Evolutionary conservation across 2,329 filamentous ascomycete genomes (phyloP).

Genomic region (Dichotomopilus funicola): DNA sequence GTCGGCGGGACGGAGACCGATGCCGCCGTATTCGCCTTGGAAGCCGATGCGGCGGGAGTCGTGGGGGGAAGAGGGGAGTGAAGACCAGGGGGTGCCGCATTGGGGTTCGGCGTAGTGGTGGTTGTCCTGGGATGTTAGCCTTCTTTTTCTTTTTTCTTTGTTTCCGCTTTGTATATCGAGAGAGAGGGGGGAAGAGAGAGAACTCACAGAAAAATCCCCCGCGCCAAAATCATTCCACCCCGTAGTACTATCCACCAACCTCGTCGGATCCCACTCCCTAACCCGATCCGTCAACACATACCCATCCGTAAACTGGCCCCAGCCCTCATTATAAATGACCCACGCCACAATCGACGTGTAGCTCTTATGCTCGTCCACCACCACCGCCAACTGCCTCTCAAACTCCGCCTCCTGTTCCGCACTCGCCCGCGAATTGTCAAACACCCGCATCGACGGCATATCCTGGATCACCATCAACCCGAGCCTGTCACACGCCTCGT

Average conservation of each 20-base stretch:
- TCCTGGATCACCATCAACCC: constrained; percentile 64
- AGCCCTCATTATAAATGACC: constrained; percentile 67
- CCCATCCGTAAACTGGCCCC: constrained; percentile 56
- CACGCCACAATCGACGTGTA: constrained; percentile 61
- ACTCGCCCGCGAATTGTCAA: constrained; percentile 32
- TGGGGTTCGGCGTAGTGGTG: not conserved
- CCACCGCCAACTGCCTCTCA: constrained; percentile 52
- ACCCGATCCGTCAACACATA: constrained; percentile 49
- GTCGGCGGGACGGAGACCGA: no score
- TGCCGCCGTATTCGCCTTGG: no score
- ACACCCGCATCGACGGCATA: constrained; percentile 54
- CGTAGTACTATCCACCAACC: constrained; percentile 55
- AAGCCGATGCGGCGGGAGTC: no score
- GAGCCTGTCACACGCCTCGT: constrained; percentile 59
- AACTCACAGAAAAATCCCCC: not conserved
- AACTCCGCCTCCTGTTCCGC: constrained; percentile 56
- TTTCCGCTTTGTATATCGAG: no score
- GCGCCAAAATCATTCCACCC: constrained; percentile 65
- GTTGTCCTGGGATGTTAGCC: not conserved
- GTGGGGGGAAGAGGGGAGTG: no score
- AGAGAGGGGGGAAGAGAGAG: not conserved
- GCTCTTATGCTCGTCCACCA: constrained; percentile 57
- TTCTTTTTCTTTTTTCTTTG: no score
- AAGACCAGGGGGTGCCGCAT: not conserved
- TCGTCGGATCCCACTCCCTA: constrained; percentile 52